Base-by-base conservation (phyloP, 192 early-diverging fungal genomes). In the Podila clonocystis region DNA sequence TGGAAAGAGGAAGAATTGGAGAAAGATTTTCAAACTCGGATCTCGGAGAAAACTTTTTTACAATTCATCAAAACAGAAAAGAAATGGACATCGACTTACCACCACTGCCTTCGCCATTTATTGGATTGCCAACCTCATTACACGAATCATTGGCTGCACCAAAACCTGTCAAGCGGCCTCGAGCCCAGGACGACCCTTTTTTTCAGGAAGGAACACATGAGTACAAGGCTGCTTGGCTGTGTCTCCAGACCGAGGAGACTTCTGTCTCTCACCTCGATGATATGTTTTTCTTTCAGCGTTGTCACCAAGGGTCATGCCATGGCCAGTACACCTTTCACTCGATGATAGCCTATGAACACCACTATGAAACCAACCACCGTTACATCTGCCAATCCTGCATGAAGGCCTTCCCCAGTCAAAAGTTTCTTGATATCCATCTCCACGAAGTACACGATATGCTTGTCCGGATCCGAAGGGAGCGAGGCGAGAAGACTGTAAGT, bases 401-500 rank as follows among this genome's bases (percentile, higher is more conserved):
- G 31, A 82, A 80, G n/a, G 30, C 82, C 11, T 90, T 90, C 52
- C 89, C 89, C 1, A 76, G 70, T 0, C 68, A 77, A 52, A 78
- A 80, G 17, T 88, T 84, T 85, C 59, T 90, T 4, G 71, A 83
- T 8, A 69, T 90, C 5, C 89, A 90, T 58, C 65, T 86, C 20
- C 72, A 71, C 19, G 89, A 90, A 62, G 70, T 74, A 36, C 89
- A 90, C 31, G 74, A 88, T 41, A 64, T 83, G 30, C n/a, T 90
- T 12, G 63, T 76, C 33, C 73, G 73, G 28, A 86, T 90, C 9
- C 57, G 60, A 34, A 79, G 82, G 26, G 87, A 90, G 34, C 70
- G 72, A 41, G 89, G 89, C 3, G 84, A 88, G 30, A 87, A 82
- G 29, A 86, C 82, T 12, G 89, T 87, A 85, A 72, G 83, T 66